phyloP scores from a whole-genome alignment of 306 rosid genomes.

The Casuarina glauca region DNA sequence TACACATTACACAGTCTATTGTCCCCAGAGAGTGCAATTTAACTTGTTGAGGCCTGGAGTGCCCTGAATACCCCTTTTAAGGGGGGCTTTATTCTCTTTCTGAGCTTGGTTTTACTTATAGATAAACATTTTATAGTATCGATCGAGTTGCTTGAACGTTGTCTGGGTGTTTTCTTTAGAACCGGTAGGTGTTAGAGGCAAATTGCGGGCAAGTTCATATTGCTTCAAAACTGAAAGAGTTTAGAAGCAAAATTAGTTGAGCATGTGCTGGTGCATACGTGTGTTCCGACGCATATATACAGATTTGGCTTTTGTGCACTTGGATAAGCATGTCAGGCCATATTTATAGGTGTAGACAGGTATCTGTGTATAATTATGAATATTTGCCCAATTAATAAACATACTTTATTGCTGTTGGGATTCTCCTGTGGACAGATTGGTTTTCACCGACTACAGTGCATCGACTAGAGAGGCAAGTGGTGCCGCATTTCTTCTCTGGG shows the following conservation, averaged over 20 bases:
- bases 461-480: slow-evolving; percentile 96
- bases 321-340: background rate
- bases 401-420: slow-evolving; percentile 21
- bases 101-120: background rate
- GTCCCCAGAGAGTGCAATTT: background rate
- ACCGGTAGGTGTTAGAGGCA: background rate
- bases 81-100: too few species aligned
- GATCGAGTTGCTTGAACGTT: background rate
- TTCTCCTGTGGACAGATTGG: slow-evolving; percentile 69
- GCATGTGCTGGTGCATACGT: background rate
- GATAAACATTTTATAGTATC: background rate
- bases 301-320: background rate
- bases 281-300: too few species aligned
- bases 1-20: background rate
- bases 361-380: background rate
- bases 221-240: background rate
- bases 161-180: background rate
- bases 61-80: background rate
- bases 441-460: slow-evolving; percentile 89
- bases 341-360: too few species aligned
- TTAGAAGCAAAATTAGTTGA: too few species aligned
- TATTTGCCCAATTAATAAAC: background rate
- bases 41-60: background rate
- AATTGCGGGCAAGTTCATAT: background rate
- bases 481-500: slow-evolving; percentile 94